phyloP scores from a whole-genome alignment of 371 early-diverging fungal genomes.

The Apophysomyces trapeziformis region DNA sequence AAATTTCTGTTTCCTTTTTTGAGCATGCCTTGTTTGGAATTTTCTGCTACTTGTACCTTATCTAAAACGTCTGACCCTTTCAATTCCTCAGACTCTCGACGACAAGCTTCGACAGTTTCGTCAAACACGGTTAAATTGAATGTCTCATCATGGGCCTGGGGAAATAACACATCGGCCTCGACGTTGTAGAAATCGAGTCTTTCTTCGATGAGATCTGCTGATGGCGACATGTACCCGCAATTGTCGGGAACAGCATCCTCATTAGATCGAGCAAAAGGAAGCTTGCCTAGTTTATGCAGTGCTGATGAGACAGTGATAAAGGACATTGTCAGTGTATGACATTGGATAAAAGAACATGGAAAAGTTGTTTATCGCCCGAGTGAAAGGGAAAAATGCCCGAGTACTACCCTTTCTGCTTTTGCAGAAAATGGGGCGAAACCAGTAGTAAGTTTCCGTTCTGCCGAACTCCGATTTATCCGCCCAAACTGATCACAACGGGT shows the following conservation, averaged over 20 bases:
- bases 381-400: background rate
- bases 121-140: constrained; percentile 38
- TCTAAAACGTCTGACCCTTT: background rate
- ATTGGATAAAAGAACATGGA: constrained; percentile 8
- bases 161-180: constrained; percentile 43
- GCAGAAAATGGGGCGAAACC: too few relatives aligned
- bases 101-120: constrained; percentile 22
- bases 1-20: background rate
- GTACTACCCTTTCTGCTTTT: too few relatives aligned
- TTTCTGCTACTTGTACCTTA: background rate
- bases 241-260: background rate
- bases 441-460: background rate
- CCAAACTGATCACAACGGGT: background rate
- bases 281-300: background rate
- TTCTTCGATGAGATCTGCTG: background rate
- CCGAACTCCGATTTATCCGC: constrained; percentile 8
- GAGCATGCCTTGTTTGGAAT: background rate
- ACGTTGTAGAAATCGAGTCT: constrained; percentile 20
- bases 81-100: background rate
- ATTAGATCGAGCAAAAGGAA: background rate
- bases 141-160: constrained; percentile 24
- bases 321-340: background rate
- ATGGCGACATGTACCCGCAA: background rate
- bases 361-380: background rate
- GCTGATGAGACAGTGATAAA: background rate